Percentiles rank a stretch among this genome's conserved stretches.
Conservation (phyloP, 2,329 filamentous ascomycete genomes). For the Apiospora hydei region DNA sequence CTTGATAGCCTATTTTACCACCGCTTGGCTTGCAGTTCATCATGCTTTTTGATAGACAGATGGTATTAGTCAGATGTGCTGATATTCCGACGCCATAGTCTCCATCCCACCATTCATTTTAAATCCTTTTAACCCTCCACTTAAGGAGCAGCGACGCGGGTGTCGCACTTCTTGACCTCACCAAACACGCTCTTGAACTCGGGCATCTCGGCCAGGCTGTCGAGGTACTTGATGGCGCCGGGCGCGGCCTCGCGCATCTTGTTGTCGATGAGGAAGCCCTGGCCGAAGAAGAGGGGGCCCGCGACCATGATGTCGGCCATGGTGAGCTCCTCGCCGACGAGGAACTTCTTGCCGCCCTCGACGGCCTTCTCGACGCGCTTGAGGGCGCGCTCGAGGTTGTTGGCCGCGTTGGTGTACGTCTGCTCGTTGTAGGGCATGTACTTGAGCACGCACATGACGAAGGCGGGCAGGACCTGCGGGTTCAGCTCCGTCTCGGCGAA, state of each 20-base stretch:
- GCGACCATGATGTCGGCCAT: constrained; percentile 48
- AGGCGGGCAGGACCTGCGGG: constrained; percentile 32
- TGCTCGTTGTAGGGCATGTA: constrained; percentile 38
- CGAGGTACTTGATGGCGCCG: constrained; percentile 41
- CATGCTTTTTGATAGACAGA: neutral
- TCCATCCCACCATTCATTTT: no score
- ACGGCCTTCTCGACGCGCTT: constrained; percentile 42
- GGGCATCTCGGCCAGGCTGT: constrained; percentile 39
- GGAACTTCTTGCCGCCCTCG: constrained; percentile 44
- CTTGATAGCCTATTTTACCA: neutral
- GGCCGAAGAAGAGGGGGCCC: constrained; percentile 35
- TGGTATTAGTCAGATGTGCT: no score
- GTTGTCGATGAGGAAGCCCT: constrained; percentile 42
- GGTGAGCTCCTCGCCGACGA: constrained; percentile 47
- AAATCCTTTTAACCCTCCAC: neutral
- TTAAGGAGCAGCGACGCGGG: constrained; percentile 27
- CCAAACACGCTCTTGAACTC: constrained; percentile 46
- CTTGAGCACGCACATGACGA: constrained; percentile 42
- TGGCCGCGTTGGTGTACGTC: constrained; percentile 32
- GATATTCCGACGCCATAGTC: neutral
- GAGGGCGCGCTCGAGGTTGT: constrained; percentile 39
- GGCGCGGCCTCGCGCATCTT: constrained; percentile 46
- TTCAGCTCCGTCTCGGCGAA: constrained; percentile 49
- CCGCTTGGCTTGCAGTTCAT: neutral
- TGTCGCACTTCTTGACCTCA: constrained; percentile 42